Base-by-base conservation (phyloP, 495 filamentous ascomycete genomes). In the Saxophila tyrrhenica region DNA sequence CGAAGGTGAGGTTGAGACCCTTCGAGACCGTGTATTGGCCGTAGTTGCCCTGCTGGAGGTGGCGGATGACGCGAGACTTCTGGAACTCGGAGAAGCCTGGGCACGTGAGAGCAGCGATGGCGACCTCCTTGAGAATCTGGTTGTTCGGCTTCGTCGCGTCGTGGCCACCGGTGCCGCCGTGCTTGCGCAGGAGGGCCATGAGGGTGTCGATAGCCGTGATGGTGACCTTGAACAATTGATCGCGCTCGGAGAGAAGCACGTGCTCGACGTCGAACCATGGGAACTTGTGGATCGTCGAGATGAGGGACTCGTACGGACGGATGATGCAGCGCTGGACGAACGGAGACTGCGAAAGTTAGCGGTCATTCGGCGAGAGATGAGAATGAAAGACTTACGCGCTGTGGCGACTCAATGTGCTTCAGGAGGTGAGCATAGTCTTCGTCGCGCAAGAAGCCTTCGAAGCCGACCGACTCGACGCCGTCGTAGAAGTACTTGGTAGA, bases 211-310 rank as follows among this genome's bases (percentile, higher is more conserved):
- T 64, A 45, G 86, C 74, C 25, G 68, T 65, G 15, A 72, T 55
- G 25, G 75, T 68, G 13, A 78, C 59, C 0, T 74, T 61, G 66
- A 80, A 83, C 17, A 89, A 56, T 2, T 69, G 58, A 35, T 80
- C 72, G 15, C 86, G 81, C 55, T 85, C 75, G 32, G 71, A 69
- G 25, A 89, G 66, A 0, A 80, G 86, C 69, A 88, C 84, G 55
- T 75, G 47, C 24, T 79, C 67, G 0, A 76, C 68, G 25, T 74
- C 73, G 38, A 77, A 75, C 87, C 86, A 92, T 0, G 87, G 87
- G 57, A 76, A 83, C 78, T 90, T 92, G 61, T 77, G 76, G 48
- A 92, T 69, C 0, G 81, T 86, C 58, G 79, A 85, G 57, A 88
- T 85, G 63, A 86, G 74, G 39, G 75, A 82, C 70, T 92, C 87